These are phyloP conservation scores for Didymella glomerata DNA, from an alignment of 2,329 filamentous ascomycete genomes.

Conservation along the genomic window DNA sequence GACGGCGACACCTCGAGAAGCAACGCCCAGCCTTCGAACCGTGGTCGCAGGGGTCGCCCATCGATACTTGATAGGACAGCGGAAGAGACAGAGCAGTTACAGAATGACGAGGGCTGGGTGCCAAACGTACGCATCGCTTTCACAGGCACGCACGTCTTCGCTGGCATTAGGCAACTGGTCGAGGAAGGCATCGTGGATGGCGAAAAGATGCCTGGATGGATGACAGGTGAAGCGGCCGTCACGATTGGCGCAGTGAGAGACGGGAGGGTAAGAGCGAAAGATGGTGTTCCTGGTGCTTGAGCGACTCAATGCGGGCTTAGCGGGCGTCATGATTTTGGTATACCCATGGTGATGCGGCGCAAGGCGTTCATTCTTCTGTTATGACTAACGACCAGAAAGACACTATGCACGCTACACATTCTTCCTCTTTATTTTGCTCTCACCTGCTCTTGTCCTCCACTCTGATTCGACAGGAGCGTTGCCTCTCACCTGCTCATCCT, in stretches of 20 bases:
- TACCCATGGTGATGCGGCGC: constrained; percentile 36
- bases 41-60: constrained; percentile 40
- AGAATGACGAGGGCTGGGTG: constrained; percentile 56
- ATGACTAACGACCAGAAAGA: no score
- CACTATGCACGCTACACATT: no score
- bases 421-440: no score
- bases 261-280: constrained; percentile 64
- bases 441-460: no score
- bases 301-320: constrained; percentile 13
- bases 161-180: constrained; percentile 78
- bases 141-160: constrained; percentile 80
- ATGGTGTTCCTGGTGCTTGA: constrained; percentile 37
- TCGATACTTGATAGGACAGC: constrained; percentile 47
- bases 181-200: constrained; percentile 80
- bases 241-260: constrained; percentile 74
- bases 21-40: constrained; percentile 26
- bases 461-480: no score
- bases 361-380: no score
- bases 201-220: constrained; percentile 83
- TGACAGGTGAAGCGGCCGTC: constrained; percentile 86
- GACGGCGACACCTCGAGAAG: constrained; percentile 28
- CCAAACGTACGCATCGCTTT: constrained; percentile 73
- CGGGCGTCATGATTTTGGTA: constrained; percentile 30
- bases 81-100: constrained; percentile 41
- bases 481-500: no score